Evolutionary conservation across 2,329 filamentous ascomycete genomes (phyloP).

Genomic region (Aspergillus fischeri): DNA sequence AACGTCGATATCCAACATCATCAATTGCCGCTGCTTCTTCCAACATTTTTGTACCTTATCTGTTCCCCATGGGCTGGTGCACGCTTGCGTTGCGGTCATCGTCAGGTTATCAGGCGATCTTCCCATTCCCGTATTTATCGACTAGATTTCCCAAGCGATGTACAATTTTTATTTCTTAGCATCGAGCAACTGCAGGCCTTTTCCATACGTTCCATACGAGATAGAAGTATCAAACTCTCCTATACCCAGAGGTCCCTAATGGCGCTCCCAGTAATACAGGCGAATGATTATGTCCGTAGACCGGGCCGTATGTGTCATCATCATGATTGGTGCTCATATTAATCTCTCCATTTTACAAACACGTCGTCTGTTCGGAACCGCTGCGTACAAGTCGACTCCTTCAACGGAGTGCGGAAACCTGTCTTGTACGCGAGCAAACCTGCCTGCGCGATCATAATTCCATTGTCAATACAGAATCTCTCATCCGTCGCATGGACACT

Average conservation of each 20-base stretch:
- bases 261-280: background rate
- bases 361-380: conserved; percentile 80
- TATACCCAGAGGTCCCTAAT: background rate
- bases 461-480: conserved; percentile 97
- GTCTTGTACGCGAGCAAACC: conserved; percentile 80
- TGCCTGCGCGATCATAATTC: conserved; percentile 99
- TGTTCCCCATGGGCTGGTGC: background rate
- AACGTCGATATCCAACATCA: background rate
- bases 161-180: background rate
- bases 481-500: conserved; percentile 94
- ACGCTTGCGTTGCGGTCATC: background rate
- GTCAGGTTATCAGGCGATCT: background rate
- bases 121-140: background rate
- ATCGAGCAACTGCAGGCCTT: background rate
- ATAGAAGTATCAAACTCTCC: background rate
- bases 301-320: conserved; percentile 4
- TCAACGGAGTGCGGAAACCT: conserved; percentile 70
- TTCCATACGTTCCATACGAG: background rate
- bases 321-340: conserved; percentile 9
- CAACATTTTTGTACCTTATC: background rate
- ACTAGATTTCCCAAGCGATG: background rate
- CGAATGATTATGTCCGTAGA: background rate
- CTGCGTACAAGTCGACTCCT: conserved; percentile 81
- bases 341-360: conserved; percentile 72
- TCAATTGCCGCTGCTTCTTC: background rate